Base-by-base conservation (phyloP, 1,284 basidiomycete species). In the Trametes polyzona region DNA sequence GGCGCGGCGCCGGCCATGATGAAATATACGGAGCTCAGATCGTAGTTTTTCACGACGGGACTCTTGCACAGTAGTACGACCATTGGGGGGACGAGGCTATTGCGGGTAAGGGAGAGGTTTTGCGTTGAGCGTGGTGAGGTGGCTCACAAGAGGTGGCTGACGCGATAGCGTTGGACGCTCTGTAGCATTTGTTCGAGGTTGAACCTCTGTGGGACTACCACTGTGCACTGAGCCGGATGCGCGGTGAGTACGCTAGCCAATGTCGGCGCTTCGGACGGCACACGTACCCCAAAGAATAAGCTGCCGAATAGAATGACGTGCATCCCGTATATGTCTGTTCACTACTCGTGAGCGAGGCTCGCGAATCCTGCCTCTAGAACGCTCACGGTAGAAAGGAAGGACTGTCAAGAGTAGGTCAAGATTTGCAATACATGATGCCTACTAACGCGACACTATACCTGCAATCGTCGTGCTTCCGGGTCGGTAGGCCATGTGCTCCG, bases 201-300 rank as follows among this genome's bases (percentile, higher is more conserved):
- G 69, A 91, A 92, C 62, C 81, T 87, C 0, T 86, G 82, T 3
- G 89, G 71, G 6, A 90, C 78, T 11, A 92, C 86, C n/a, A 88
- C 47, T 0, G 83, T 51, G 16, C 36, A 29, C 66, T 78, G 52
- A 82, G 73, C 1, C n/a, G n/a, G n/a, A n/a, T n/a, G n/a, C n/a
- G n/a, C n/a, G n/a, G n/a, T n/a, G n/a, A n/a, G n/a, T n/a, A n/a
- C n/a, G n/a, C n/a, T n/a, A n/a, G n/a, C n/a, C n/a, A n/a, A 29
- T 3, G 33, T 42, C 24, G 9, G 41, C n/a, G 1, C n/a, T 5
- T 12, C 30, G 17, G 35, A 14, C 17, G 32, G 23, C 24, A 12
- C 7, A 29, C 73, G 61, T 67, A 86, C 83, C 44, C 75, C 80
- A 44, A 73, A 72, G 60, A 80, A 86, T 17, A 82, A 55, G 52